Evolutionary conservation across 2,329 filamentous ascomycete genomes (phyloP).

Genomic region (Hymenoscyphus occultus): DNA sequence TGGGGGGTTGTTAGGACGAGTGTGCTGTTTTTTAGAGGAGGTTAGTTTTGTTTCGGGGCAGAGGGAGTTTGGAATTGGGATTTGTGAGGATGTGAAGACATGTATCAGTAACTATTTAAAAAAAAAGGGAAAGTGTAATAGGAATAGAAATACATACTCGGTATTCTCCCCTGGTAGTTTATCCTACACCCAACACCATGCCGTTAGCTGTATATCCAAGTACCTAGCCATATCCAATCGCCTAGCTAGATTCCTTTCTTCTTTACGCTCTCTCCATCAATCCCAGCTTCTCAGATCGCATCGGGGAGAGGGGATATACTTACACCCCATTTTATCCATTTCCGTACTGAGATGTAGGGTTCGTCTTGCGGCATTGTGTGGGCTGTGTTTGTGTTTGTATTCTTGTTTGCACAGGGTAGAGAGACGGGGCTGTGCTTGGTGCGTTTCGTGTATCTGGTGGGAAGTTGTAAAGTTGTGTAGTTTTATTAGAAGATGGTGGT

Average conservation of each 20-base stretch:
- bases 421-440: too few relatives aligned
- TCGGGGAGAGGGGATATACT: constrained; percentile 4
- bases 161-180: constrained; percentile 26
- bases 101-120: too few relatives aligned
- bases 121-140: background rate
- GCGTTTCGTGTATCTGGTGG: too few relatives aligned
- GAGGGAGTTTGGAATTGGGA: too few relatives aligned
- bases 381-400: too few relatives aligned
- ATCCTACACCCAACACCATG: constrained; percentile 16
- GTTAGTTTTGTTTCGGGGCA: background rate
- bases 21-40: constrained; percentile 24
- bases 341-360: constrained; percentile 28
- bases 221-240: too few relatives aligned
- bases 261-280: background rate
- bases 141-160: constrained; percentile 15
- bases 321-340: constrained; percentile 32
- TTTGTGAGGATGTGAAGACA: background rate
- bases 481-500: too few relatives aligned
- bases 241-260: background rate
- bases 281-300: background rate
- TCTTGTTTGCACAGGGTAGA: too few relatives aligned
- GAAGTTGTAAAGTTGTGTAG: too few relatives aligned
- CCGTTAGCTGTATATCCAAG: too few relatives aligned
- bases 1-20: constrained; percentile 34
- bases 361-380: background rate